phyloP scores from a whole-genome alignment of 2,329 filamentous ascomycete species.

The Fonsecaea nubica region DNA sequence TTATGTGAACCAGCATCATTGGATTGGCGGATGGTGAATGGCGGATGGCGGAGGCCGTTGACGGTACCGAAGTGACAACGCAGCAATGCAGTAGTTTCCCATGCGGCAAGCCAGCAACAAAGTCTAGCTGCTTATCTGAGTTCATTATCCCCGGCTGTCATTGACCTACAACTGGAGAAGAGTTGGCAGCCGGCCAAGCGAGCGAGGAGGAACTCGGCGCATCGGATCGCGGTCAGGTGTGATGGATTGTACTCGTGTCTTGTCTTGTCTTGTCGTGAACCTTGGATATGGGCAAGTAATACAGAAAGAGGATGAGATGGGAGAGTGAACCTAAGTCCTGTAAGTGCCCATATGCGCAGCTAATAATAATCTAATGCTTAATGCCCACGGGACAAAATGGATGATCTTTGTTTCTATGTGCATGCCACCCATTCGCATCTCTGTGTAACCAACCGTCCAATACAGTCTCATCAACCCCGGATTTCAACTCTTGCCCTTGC shows the following conservation, averaged over 20 bases:
- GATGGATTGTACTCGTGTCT: no score
- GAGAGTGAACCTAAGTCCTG: no score
- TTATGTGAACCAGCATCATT: background rate
- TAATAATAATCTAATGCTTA: no score
- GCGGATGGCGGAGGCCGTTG: no score
- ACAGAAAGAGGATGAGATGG: no score
- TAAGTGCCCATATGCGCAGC: no score
- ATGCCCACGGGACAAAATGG: background rate
- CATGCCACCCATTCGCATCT: background rate
- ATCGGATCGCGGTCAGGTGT: no score
- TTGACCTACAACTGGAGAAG: no score
- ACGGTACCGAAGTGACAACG: constrained; percentile 21
- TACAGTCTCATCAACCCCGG: background rate
- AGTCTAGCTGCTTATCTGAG: constrained; percentile 4
- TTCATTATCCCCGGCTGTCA: background rate
- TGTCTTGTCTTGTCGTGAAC: no score
- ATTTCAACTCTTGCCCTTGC: background rate
- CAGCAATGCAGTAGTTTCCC: constrained; percentile 27
- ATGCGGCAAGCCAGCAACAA: constrained; percentile 8
- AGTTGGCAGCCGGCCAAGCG: no score
- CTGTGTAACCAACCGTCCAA: constrained; percentile 1
- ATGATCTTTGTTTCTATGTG: background rate
- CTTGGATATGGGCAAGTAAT: no score
- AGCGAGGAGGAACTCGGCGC: no score
- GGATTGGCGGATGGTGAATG: background rate